Percentiles rank a stretch among this genome's conserved stretches.
These are phyloP conservation scores for Heritiera littoralis DNA, from an alignment of 345 rosid genomes.

Conservation along the genomic window DNA sequence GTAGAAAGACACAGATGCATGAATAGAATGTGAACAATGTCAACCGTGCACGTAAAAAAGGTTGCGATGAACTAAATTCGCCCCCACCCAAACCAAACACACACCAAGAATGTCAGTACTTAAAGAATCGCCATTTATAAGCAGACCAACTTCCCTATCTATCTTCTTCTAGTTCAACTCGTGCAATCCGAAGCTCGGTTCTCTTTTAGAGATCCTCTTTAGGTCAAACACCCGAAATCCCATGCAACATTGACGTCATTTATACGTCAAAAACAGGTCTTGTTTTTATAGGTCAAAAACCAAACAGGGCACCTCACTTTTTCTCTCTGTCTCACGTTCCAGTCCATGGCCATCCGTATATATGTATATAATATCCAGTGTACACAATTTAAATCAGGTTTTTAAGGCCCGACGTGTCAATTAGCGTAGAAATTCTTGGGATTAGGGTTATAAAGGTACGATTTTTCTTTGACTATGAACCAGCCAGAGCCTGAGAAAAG, in stretches of 20 bases:
- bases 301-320: not conserved
- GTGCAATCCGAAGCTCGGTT: slow-evolving; percentile 22
- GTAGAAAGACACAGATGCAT: not conserved
- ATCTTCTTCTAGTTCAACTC: not conserved
- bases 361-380: not conserved
- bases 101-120: not conserved
- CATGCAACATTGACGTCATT: slow-evolving; percentile 36
- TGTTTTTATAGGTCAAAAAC: not conserved
- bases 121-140: not conserved
- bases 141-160: not conserved
- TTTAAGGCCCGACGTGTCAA: slow-evolving; percentile 24
- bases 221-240: slow-evolving; percentile 9
- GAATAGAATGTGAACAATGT: not conserved
- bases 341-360: too few relatives aligned
- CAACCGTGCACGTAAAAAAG: slow-evolving; percentile 8
- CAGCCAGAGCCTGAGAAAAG: slow-evolving; percentile 22
- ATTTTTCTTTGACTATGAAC: slow-evolving; percentile 29
- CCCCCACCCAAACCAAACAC: not conserved
- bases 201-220: too few relatives aligned
- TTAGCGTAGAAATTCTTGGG: not conserved
- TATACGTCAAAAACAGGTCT: slow-evolving; percentile 16
- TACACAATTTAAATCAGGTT: not conserved
- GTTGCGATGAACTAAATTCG: not conserved
- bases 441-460: not conserved
- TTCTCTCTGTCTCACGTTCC: not conserved